Evolutionary conservation across 768 basidiomycete species (phyloP).

Genomic region (Leccinellum rugosiceps): DNA sequence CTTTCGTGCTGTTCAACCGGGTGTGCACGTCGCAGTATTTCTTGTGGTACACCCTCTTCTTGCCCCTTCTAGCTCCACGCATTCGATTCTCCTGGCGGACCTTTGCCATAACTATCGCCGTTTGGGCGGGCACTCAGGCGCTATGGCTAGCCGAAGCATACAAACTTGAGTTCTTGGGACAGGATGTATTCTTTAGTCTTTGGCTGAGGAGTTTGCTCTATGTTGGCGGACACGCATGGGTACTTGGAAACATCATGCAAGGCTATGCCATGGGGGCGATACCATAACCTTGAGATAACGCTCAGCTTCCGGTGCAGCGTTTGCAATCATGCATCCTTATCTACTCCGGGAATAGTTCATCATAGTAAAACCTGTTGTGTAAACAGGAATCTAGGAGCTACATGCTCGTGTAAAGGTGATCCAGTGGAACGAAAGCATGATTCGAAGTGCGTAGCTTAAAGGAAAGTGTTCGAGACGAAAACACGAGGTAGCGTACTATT

Average conservation of each 20-base stretch:
- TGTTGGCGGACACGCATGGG: constrained; percentile 75
- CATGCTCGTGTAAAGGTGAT: constrained; percentile 9
- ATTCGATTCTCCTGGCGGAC: constrained; percentile 46
- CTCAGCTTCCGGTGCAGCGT: not conserved
- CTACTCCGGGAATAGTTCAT: not conserved
- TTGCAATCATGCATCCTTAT: not conserved
- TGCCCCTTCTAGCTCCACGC: constrained; percentile 76
- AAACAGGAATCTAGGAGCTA: constrained; percentile 24
- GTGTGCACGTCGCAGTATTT: constrained; percentile 99
- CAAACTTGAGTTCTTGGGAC: constrained; percentile 81
- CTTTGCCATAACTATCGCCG: constrained; percentile 33
- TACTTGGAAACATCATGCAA: constrained; percentile 62
- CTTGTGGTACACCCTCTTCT: constrained; percentile 89
- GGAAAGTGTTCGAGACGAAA: constrained; percentile 12
- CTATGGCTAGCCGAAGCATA: constrained; percentile 93
- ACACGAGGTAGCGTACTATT: constrained; percentile 24
- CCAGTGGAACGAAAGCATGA: constrained; percentile 16
- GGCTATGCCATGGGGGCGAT: constrained; percentile 30
- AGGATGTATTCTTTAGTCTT: constrained; percentile 65
- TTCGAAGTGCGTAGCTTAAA: constrained; percentile 12
- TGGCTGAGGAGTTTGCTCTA: constrained; percentile 81
- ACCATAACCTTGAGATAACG: not conserved
- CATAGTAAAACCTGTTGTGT: constrained; percentile 2
- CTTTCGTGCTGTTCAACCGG: constrained; percentile 96
- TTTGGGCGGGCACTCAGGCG: constrained; percentile 80